Base-by-base conservation (phyloP, 192 early-diverging fungal species). In the Linnemannia exigua region DNA sequence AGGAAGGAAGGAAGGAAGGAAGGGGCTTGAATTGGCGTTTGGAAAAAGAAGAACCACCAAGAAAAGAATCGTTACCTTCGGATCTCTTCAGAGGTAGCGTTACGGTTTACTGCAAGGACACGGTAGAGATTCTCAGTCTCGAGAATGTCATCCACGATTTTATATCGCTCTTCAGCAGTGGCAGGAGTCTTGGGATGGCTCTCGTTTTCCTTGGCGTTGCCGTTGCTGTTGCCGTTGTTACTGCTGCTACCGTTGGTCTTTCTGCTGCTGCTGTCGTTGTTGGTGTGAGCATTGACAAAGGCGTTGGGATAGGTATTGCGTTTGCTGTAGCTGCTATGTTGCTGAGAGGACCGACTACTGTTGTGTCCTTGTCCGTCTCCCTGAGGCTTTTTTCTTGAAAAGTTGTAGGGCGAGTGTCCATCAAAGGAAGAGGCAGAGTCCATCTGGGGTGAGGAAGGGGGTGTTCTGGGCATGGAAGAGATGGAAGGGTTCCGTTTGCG, bases 101-200 rank as follows among this genome's bases (percentile, higher is more conserved):
- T 79, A 69, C 82, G 85, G 47, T 69, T 82, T 35, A 92, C 87
- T 22, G 87, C 89, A 16, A 92, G 76, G 25, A 93, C 90, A 16
- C 67, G 69, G 63, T 91, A 93, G 33, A 89, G 88, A 36, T 90
- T 87, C 44, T 89, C 80, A 47, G 90, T 90, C 37, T 78, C 70
- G 35, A 91, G 79, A 41, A 92, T 92, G 22, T 90, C 89, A 1
- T 91, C 90, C 8, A 92, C 91, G 36, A 88, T 72, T 52, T 81
- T 77, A 74, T 89, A 89, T 36, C 80, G 67, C 33, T 86, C 84
- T 46, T 86, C 84, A 28, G 84, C 52, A 22, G 84, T 80, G 6
- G 77, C 52, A 25, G 84, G 78, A 4, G 72, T 74, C 48, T 86
- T 86, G 15, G 74, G 61, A 2, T 37, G 15, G 7, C 0, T 66